Conservation (phyloP, 192 early-diverging fungal species). For the Entophlyctis helioformis region DNA sequence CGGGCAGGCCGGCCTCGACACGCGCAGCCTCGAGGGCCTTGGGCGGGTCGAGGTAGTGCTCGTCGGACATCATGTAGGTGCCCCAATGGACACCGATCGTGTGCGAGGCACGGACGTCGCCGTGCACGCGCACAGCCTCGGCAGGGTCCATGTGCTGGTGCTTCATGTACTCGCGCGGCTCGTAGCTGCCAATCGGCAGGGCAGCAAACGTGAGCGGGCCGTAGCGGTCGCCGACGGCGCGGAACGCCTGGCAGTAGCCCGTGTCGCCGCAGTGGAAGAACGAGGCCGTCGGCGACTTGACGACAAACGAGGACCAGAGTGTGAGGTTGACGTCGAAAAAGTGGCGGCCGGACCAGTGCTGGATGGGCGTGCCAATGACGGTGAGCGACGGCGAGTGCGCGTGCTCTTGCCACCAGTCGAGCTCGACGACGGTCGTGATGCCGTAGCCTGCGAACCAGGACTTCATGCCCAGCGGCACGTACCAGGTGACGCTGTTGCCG, state of each 20-base stretch:
- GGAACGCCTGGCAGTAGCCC: conserved; percentile 38
- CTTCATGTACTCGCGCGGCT: conserved; percentile 32
- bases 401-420: conserved; percentile 49
- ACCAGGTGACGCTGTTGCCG: no score
- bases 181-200: conserved; percentile 41
- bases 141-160: conserved; percentile 43
- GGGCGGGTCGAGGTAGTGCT: conserved; percentile 41
- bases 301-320: conserved; percentile 38
- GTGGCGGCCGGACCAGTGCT: conserved; percentile 30
- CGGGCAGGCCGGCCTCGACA: conserved; percentile 3
- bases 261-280: conserved; percentile 49
- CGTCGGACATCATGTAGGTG: conserved; percentile 51
- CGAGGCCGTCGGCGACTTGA: conserved; percentile 17
- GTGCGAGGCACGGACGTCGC: no score
- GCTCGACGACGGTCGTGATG: conserved; percentile 38
- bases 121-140: conserved; percentile 36
- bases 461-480: no score
- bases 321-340: conserved; percentile 32
- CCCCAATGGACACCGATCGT: conserved; percentile 50
- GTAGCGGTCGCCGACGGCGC: conserved; percentile 35
- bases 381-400: conserved; percentile 21
- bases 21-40: conserved; percentile 19
- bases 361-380: conserved; percentile 24
- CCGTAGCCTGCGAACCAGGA: conserved; percentile 27
- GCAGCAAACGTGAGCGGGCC: conserved; percentile 37